phyloP scores from a whole-genome alignment of 306 rosid genomes.

The Prunus salicina region DNA sequence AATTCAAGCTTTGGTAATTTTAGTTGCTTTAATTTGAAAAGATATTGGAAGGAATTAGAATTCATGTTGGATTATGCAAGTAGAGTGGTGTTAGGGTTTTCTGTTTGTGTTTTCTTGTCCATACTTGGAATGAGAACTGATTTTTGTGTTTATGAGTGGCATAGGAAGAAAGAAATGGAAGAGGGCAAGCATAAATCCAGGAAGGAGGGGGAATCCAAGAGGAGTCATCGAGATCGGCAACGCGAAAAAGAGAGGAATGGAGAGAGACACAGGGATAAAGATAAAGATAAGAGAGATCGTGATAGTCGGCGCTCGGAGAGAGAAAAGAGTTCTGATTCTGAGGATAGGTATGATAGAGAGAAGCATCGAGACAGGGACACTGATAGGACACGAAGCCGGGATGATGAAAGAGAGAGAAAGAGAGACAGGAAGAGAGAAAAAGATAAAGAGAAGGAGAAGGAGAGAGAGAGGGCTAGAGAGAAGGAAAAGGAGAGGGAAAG shows the following conservation, averaged over 20 bases:
- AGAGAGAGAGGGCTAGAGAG: constrained; percentile 29
- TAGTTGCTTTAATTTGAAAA: neutral
- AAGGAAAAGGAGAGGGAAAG: constrained; percentile 13
- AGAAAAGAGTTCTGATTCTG: constrained; percentile 49
- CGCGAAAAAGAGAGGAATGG: constrained; percentile 43
- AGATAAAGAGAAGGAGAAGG: constrained; percentile 32
- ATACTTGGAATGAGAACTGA: neutral
- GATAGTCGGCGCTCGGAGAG: constrained; percentile 43
- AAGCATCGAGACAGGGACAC: constrained; percentile 36
- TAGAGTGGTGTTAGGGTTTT: neutral
- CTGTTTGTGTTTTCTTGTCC: neutral
- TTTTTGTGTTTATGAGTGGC: neutral
- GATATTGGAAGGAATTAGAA: neutral
- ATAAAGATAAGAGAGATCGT: constrained; percentile 39
- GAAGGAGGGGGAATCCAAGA: constrained; percentile 61
- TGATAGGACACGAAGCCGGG: neutral
- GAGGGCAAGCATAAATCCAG: constrained; percentile 59
- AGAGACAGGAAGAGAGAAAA: constrained; percentile 27
- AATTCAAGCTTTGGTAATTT: neutral
- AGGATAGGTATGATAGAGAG: constrained; percentile 39
- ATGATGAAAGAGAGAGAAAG: constrained; percentile 18
- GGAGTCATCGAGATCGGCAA: constrained; percentile 53
- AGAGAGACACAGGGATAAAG: constrained; percentile 27
- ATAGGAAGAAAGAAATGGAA: constrained; percentile 52
- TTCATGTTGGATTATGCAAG: neutral